A percentile compares a stretch with the other conserved stretches of the same genome.
Conservation (phyloP, 768 basidiomycete genomes). For the Panaeolus papilionaceus region DNA sequence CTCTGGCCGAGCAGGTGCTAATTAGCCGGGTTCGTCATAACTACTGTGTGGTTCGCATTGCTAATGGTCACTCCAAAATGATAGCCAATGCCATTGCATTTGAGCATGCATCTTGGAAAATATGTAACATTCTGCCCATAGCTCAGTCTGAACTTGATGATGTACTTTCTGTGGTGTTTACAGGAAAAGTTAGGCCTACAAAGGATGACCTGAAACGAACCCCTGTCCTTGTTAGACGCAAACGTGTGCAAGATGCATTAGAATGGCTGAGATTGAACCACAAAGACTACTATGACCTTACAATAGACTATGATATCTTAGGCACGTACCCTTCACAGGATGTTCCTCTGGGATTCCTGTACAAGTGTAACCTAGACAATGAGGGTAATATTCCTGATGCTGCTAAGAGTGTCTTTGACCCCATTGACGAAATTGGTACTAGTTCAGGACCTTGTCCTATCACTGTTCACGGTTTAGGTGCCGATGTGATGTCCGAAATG, state of each 20-base stretch:
- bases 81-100: slow-evolving; percentile 30
- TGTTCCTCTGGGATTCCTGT: slow-evolving; percentile 24
- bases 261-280: slow-evolving; percentile 23
- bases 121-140: slow-evolving; percentile 33
- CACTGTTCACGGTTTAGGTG: slow-evolving; percentile 42
- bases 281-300: slow-evolving; percentile 15
- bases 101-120: slow-evolving; percentile 30
- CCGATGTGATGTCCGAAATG: slow-evolving; percentile 28
- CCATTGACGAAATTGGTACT: slow-evolving; percentile 29
- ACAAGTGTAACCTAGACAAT: not conserved
- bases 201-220: slow-evolving; percentile 17
- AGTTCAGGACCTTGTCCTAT: slow-evolving; percentile 40
- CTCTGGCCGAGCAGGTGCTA: slow-evolving; percentile 32
- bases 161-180: slow-evolving; percentile 19
- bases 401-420: slow-evolving; percentile 20
- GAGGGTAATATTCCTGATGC: slow-evolving; percentile 10
- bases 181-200: not conserved
- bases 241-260: slow-evolving; percentile 9
- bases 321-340: slow-evolving; percentile 27
- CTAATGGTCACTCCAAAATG: slow-evolving; percentile 32
- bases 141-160: slow-evolving; percentile 37
- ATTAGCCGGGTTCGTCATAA: slow-evolving; percentile 33
- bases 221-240: slow-evolving; percentile 18
- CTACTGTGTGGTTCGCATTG: slow-evolving; percentile 30
- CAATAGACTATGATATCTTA: slow-evolving; percentile 31